A percentile compares a stretch with the other conserved stretches of the same genome.
Conservation (phyloP, 2,329 filamentous ascomycete genomes). For the Hirsutella rhossiliensis region DNA sequence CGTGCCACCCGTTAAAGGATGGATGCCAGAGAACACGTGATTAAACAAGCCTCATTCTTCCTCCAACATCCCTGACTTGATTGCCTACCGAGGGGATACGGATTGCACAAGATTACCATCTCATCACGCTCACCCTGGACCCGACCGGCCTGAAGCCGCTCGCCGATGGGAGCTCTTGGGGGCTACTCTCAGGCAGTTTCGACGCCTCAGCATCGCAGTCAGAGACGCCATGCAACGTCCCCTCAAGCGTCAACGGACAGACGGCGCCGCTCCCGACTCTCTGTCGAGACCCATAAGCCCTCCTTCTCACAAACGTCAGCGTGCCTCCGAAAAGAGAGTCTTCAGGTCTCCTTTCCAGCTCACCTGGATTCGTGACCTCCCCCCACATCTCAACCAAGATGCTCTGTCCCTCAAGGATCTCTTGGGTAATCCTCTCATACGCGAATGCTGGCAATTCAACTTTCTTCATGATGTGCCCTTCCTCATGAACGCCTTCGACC, state of each 20-base stretch:
- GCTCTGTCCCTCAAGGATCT: slow-evolving; percentile 55
- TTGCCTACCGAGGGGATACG: no score
- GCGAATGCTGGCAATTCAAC: slow-evolving; percentile 61
- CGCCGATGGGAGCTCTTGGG: no score
- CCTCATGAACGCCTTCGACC: slow-evolving; percentile 40
- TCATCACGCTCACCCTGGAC: no score
- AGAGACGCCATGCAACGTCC: slow-evolving; percentile 1
- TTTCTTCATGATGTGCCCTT: slow-evolving; percentile 50
- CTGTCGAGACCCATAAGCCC: slow-evolving; percentile 33
- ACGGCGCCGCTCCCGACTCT: slow-evolving; percentile 11
- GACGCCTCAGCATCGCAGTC: no score
- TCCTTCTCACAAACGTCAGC: slow-evolving; percentile 23
- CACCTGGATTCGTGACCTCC: slow-evolving; percentile 55
- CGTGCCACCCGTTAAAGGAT: no score
- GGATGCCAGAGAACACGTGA: no score
- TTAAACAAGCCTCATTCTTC: no score
- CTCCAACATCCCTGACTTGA: no score
- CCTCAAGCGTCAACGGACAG: slow-evolving; percentile 18
- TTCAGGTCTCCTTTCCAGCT: slow-evolving; percentile 58
- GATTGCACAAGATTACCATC: no score
- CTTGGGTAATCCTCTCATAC: slow-evolving; percentile 62
- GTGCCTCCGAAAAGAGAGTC: slow-evolving; percentile 3
- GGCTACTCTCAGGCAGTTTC: no score
- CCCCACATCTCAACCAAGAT: slow-evolving; percentile 47
- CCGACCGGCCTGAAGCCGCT: no score